Base-by-base conservation (phyloP, 495 filamentous ascomycete species). In the Podospora pseudopauciseta region DNA sequence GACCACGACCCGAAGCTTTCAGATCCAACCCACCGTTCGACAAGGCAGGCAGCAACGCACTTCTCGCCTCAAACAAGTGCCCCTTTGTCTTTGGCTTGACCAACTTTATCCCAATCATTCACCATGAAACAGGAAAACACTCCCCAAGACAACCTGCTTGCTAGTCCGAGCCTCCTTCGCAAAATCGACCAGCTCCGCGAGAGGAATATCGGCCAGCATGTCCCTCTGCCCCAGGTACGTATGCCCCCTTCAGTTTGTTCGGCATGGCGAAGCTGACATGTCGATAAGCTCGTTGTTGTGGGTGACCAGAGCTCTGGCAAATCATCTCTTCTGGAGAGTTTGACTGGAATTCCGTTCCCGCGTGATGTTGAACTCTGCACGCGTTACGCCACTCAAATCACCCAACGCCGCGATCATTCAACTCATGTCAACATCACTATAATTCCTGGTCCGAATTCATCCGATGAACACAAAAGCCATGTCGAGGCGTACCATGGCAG, bases 311-410 rank as follows among this genome's bases (percentile, higher is more conserved):
- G 80, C 15, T 80, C 76, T 58, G 83, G 85, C 20, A 87, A 86
- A 69, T 80, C 74, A 2, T 84, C 80, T 1, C 65, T 83, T 0
- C 76, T 85, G 2, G 80, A 86, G 70, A 80, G 81, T n/a, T 62
- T 86, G 15, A 85, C 82, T 2, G 80, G 77, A 0, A 73, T 86
- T 55, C 78, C 83, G 1, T 85, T 86, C 67, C 81, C 83, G 2
- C 70, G 76, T 16, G 79, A 74, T 5, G 73, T 72, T 26, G 77
- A 77, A n/a, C 76, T 85, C 3, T 84, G 83, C 72, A 88, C 87
- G 1, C 74, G 85, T 0, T 84, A 84, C 63, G 83, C 82, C n/a
- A 88, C 85, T 3, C 81, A 87, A 60, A 86, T 88, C 65, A 82
- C 81, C 3, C 84, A 81, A 56, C 68, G 70, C 16, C 75, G 77